Conservation (phyloP, 495 filamentous ascomycete species). For the Niebla homalea region DNA sequence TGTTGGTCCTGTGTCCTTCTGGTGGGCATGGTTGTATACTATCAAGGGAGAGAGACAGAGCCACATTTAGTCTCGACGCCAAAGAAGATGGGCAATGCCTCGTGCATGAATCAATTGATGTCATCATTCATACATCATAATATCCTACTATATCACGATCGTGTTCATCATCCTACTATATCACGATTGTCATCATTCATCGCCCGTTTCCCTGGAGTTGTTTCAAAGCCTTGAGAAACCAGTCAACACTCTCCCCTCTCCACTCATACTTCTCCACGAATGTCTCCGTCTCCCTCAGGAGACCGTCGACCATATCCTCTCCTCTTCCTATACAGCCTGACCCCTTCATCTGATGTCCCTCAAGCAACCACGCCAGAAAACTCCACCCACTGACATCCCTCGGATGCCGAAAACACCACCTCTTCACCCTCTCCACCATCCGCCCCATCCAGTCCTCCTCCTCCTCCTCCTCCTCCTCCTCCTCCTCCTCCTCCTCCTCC, state of each 20-base stretch:
- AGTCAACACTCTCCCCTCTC: conserved; percentile 15
- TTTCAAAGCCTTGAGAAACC: conserved; percentile 9
- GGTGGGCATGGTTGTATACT: too few species aligned
- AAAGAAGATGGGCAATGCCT: too few species aligned
- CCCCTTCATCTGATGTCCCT: background rate
- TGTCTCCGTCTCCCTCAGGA: conserved; percentile 4
- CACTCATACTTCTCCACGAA: conserved; percentile 12
- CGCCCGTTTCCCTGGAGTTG: background rate
- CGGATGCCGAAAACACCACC: conserved; percentile 54
- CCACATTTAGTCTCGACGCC: too few species aligned
- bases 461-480: background rate
- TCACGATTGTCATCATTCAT: background rate
- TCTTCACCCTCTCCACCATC: conserved; percentile 13
- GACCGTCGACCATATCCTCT: background rate
- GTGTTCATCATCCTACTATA: background rate
- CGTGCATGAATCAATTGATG: too few species aligned
- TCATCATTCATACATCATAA: too few species aligned
- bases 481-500: background rate
- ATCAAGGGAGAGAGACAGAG: too few species aligned
- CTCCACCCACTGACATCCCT: conserved; percentile 67
- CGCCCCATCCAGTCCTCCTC: conserved; percentile 15
- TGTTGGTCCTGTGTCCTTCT: too few species aligned
- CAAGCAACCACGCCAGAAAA: conserved; percentile 46
- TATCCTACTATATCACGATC: background rate
- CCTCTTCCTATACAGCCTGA: background rate